phyloP scores from a whole-genome alignment of 2,329 filamentous ascomycete species.

The Capronia epimyces region DNA sequence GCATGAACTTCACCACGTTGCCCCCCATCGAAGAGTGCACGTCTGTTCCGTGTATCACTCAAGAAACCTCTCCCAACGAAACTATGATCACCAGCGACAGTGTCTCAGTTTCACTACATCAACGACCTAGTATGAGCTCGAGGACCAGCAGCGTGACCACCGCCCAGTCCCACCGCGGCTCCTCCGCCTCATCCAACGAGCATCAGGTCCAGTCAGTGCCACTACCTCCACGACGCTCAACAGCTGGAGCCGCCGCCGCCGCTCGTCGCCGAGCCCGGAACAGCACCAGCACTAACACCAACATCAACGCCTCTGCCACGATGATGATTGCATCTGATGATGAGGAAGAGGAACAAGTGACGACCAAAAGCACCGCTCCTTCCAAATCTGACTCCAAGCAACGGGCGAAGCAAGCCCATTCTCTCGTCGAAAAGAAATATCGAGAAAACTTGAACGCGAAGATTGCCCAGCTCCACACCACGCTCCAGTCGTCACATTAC shows the following conservation, averaged over 20 bases:
- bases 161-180: slow-evolving; percentile 1
- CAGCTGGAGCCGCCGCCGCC: slow-evolving; percentile 1
- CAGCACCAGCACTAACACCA: slow-evolving; percentile 1
- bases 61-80: slow-evolving; percentile 17
- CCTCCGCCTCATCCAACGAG: slow-evolving; percentile 16
- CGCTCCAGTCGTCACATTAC: slow-evolving; percentile 26
- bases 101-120: slow-evolving; percentile 20
- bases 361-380: slow-evolving; percentile 15
- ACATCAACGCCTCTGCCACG: slow-evolving; percentile 5
- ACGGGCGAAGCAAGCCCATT: slow-evolving; percentile 28
- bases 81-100: slow-evolving; percentile 24
- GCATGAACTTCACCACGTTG: slow-evolving; percentile 27
- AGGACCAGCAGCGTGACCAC: slow-evolving; percentile 13
- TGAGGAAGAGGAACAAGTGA: slow-evolving; percentile 11
- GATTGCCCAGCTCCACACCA: slow-evolving; percentile 27
- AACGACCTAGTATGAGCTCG: slow-evolving; percentile 14
- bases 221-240: slow-evolving; percentile 13
- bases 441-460: slow-evolving; percentile 30
- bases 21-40: slow-evolving; percentile 30
- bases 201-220: slow-evolving; percentile 13
- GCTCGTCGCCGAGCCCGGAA: slow-evolving; percentile 9
- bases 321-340: slow-evolving; percentile 10
- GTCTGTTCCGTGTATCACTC: slow-evolving; percentile 24
- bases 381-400: slow-evolving; percentile 26
- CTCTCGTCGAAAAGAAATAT: slow-evolving; percentile 29